Evolutionary conservation across 176 grass and related monocot genomes (phyloP).

Genomic region (Leersia perrieri): DNA sequence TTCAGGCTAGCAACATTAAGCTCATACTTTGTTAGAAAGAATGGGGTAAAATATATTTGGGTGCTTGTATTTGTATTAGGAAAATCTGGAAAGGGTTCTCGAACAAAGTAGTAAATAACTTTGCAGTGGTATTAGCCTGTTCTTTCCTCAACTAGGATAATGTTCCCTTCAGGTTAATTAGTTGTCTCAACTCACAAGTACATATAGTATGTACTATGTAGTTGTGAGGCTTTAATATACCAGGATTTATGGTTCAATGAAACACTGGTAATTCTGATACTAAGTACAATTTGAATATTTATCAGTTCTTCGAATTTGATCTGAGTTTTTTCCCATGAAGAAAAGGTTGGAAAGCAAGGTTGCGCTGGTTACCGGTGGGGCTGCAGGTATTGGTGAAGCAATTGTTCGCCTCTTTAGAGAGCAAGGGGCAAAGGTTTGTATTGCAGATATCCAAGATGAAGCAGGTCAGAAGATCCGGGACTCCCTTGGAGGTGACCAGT

Average conservation of each 20-base stretch:
- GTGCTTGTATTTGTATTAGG: not conserved
- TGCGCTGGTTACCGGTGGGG: slow-evolving; percentile 77
- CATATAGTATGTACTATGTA: not conserved
- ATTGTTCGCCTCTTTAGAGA: slow-evolving; percentile 71
- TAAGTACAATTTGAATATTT: not conserved
- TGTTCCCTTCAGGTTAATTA: not conserved
- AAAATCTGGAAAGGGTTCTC: not conserved
- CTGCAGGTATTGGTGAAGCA: slow-evolving; percentile 73
- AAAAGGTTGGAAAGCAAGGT: slow-evolving; percentile 75
- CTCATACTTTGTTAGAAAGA: not conserved
- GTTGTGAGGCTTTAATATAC: not conserved
- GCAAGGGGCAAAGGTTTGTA: slow-evolving; percentile 84
- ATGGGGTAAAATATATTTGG: not conserved
- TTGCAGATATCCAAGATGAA: slow-evolving; percentile 67
- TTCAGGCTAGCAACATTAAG: not conserved
- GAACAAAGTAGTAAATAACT: not conserved
- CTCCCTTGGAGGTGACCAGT: slow-evolving; percentile 39
- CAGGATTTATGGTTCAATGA: not conserved
- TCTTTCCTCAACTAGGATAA: not conserved
- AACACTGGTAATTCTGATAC: not conserved
- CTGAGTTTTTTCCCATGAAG: not conserved
- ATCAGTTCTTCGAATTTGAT: not conserved
- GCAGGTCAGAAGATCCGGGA: slow-evolving; percentile 52
- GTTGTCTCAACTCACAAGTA: not conserved
- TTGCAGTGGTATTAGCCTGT: not conserved